Percentiles rank a stretch among this genome's conserved stretches.
These are phyloP conservation scores for Acer negundo DNA, from an alignment of 345 rosid species.

Conservation along the genomic window DNA sequence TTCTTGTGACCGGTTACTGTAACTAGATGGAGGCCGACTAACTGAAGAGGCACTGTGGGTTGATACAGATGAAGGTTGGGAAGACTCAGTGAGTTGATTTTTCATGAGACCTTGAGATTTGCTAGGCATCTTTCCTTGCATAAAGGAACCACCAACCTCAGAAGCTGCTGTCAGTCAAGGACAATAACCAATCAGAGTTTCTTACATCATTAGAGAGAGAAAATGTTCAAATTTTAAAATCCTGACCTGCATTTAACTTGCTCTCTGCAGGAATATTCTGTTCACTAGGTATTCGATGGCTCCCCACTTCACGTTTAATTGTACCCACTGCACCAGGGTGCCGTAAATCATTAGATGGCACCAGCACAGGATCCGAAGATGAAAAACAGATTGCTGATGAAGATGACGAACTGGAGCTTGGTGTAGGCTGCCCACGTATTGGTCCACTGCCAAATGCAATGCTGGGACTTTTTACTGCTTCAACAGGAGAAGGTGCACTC, in stretches of 20 bases:
- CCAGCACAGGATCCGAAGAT: conserved; percentile 63
- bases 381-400: conserved; percentile 57
- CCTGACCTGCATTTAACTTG: conserved; percentile 49
- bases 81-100: conserved; percentile 47
- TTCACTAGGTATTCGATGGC: conserved; percentile 40
- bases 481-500: conserved; percentile 34
- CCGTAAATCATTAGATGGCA: conserved; percentile 48
- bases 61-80: conserved; percentile 52
- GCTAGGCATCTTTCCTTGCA: conserved; percentile 47
- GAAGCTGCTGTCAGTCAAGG: conserved; percentile 37
- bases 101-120: conserved; percentile 62
- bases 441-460: conserved; percentile 47
- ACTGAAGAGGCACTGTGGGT: conserved; percentile 57
- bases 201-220: conserved; percentile 13
- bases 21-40: conserved; percentile 78
- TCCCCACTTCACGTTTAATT: conserved; percentile 54
- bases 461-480: conserved; percentile 37
- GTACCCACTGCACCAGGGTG: conserved; percentile 41
- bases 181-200: conserved; percentile 20
- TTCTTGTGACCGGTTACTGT: conserved; percentile 69
- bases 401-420: conserved; percentile 47
- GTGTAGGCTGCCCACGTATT: conserved; percentile 34
- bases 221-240: conserved; percentile 5
- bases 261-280: conserved; percentile 41
- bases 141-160: conserved; percentile 40